phyloP scores from a whole-genome alignment of 176 grass and related monocot species.

The Aegilops tauschii region DNA sequence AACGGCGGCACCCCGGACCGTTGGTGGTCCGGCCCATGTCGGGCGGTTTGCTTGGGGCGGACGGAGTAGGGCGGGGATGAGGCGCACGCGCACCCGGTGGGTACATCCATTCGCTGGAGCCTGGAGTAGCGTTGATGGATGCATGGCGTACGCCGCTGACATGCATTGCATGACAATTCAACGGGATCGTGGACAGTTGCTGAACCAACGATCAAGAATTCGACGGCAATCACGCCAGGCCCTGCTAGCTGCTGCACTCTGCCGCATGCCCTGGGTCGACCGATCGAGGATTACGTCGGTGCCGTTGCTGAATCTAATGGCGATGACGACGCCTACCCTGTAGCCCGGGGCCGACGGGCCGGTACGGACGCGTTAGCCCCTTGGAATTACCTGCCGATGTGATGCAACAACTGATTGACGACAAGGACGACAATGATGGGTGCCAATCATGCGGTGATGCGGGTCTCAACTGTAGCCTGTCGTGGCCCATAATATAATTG shows the following conservation, averaged over 20 bases:
- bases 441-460: background rate
- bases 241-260: background rate
- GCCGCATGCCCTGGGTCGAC: too few relatives aligned
- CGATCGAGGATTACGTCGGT: too few relatives aligned
- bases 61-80: too few relatives aligned
- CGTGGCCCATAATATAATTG: background rate
- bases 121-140: too few relatives aligned
- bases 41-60: too few relatives aligned
- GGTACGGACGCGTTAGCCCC: background rate
- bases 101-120: too few relatives aligned
- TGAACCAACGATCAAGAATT: background rate
- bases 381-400: constrained; percentile 2
- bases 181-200: background rate
- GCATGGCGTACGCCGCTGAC: background rate
- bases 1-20: too few relatives aligned
- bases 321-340: background rate
- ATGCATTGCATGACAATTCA: background rate
- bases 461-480: background rate
- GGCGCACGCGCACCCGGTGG: too few relatives aligned
- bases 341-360: background rate
- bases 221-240: background rate
- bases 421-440: background rate
- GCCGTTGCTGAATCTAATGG: background rate
- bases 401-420: background rate
- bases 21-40: too few relatives aligned